Conservation (phyloP, 2,329 filamentous ascomycete species). For the Plectosphaerella sp. region DNA sequence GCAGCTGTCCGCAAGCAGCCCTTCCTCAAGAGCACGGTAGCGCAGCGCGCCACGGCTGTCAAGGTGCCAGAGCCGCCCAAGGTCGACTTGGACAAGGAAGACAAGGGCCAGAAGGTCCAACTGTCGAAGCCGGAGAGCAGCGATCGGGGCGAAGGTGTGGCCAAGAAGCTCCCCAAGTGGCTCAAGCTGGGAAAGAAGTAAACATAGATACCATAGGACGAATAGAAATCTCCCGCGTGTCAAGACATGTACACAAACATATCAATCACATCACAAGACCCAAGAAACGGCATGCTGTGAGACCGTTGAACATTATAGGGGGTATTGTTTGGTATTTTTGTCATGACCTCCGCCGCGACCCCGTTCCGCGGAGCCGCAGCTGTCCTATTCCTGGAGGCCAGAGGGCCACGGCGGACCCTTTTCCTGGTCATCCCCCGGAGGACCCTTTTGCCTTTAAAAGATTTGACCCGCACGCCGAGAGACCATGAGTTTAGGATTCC, state of each 20-base stretch:
- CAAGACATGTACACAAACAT: neutral
- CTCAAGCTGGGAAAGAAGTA: slow-evolving; percentile 71
- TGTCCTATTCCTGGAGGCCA: neutral
- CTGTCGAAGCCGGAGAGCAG: slow-evolving; percentile 26
- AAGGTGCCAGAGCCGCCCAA: slow-evolving; percentile 55
- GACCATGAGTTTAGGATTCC: neutral
- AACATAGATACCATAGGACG: slow-evolving; percentile 5
- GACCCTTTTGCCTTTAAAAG: neutral
- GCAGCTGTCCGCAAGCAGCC: slow-evolving; percentile 46
- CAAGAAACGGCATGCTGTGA: neutral
- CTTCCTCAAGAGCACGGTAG: slow-evolving; percentile 55
- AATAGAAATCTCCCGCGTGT: too few relatives aligned
- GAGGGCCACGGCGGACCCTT: neutral
- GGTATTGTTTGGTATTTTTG: slow-evolving; percentile 4
- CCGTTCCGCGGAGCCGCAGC: neutral
- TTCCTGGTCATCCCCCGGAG: neutral
- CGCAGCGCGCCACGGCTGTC: slow-evolving; percentile 61
- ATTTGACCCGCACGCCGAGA: slow-evolving; percentile 3
- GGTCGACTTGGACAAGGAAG: slow-evolving; percentile 34
- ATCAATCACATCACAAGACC: neutral
- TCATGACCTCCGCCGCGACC: slow-evolving; percentile 1
- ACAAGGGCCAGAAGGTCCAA: slow-evolving; percentile 24
- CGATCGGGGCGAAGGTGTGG: slow-evolving; percentile 27
- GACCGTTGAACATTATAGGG: neutral
- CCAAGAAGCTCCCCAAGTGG: slow-evolving; percentile 62